phyloP scores from a whole-genome alignment of 2,329 filamentous ascomycete genomes.

The Rhinocladiella similis region DNA sequence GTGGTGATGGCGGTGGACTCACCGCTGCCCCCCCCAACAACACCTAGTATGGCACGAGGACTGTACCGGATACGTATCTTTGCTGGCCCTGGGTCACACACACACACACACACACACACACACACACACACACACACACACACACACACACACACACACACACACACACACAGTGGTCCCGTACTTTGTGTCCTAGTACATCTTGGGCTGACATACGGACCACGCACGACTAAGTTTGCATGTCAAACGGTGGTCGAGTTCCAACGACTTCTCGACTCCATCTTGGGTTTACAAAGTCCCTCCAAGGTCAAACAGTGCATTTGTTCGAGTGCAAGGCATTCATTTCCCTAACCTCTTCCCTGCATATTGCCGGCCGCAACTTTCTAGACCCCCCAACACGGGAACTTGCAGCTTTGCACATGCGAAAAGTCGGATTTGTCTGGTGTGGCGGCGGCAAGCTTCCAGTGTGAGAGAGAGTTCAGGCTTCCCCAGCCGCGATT shows the following conservation, averaged over 20 bases:
- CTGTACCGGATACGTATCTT: constrained; percentile 1
- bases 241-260: no score
- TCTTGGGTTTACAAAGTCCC: no score
- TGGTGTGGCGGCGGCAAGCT: not conserved
- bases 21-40: constrained; percentile 18
- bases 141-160: no score
- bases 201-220: not conserved
- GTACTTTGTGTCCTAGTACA: not conserved
- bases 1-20: constrained; percentile 21
- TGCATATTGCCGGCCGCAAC: not conserved
- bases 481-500: not conserved
- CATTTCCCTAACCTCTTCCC: not conserved
- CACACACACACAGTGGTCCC: not conserved
- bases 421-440: not conserved
- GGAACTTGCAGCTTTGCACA: not conserved
- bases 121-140: no score
- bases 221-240: no score
- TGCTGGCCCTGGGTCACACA: not conserved
- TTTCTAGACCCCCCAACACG: not conserved
- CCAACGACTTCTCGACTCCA: no score
- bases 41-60: not conserved
- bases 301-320: no score
- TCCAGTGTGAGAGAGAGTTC: not conserved
- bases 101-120: no score
- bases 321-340: no score